These are phyloP conservation scores for Glycine latifolia DNA, from an alignment of 306 rosid species.

Conservation along the genomic window DNA sequence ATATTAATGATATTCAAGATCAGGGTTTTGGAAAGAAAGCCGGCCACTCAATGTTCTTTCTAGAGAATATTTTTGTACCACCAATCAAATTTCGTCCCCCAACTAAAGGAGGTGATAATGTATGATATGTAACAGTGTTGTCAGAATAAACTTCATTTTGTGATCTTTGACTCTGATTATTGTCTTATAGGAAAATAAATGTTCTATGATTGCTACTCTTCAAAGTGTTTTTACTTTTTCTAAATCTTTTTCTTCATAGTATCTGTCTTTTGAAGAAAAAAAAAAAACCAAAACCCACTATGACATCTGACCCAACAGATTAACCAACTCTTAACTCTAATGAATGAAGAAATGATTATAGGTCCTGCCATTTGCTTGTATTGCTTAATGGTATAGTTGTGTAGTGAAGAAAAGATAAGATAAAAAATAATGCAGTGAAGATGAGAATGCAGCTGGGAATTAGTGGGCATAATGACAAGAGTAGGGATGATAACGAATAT, in stretches of 20 bases:
- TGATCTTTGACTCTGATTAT: constrained; percentile 3
- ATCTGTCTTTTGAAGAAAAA: neutral
- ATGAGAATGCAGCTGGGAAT: neutral
- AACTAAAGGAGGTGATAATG: constrained; percentile 79
- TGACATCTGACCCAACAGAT: neutral
- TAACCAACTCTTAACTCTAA: neutral
- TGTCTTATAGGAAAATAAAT: constrained; percentile 1
- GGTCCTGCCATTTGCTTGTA: neutral
- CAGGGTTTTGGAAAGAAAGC: constrained; percentile 72
- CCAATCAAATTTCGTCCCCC: constrained; percentile 96
- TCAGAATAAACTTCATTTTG: neutral
- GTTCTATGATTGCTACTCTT: neutral
- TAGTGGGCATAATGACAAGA: neutral
- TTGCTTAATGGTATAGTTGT: neutral
- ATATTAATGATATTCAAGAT: constrained; percentile 73
- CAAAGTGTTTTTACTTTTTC: neutral
- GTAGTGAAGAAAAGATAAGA: neutral
- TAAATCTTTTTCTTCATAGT: neutral
- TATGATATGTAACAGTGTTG: constrained; percentile 26
- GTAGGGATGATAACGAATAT: neutral
- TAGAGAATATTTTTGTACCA: constrained; percentile 83
- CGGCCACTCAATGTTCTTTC: constrained; percentile 82
- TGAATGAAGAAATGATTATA: neutral
- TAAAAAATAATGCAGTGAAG: neutral
- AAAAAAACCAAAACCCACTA: neutral